Conservation (phyloP, 2,329 filamentous ascomycete genomes). For the Aspergillus calidoustus region DNA sequence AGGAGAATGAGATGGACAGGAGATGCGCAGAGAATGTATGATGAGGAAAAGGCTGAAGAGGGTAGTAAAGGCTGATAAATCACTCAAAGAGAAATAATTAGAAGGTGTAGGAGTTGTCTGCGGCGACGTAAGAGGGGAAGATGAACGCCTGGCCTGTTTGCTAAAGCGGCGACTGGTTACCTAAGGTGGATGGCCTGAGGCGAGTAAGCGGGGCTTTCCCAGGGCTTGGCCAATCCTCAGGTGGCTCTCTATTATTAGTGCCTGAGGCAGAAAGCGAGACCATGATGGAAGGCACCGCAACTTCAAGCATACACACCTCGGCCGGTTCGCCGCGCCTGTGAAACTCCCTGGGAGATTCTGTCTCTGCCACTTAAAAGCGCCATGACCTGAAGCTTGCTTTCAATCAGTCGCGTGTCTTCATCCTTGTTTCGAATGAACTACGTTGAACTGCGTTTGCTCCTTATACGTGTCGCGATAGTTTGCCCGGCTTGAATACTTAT, state of each 20-base stretch:
- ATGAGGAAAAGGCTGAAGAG: conserved; percentile 18
- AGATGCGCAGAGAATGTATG: conserved; percentile 9
- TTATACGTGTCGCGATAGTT: conserved; percentile 23
- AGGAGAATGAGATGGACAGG: neutral
- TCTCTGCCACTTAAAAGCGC: neutral
- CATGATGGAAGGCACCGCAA: neutral
- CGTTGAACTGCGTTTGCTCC: neutral
- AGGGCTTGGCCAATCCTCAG: neutral
- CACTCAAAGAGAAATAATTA: conserved; percentile 11
- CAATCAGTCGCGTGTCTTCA: neutral
- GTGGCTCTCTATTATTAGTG: neutral
- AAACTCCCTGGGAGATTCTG: neutral
- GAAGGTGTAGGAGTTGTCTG: neutral
- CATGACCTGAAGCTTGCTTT: neutral
- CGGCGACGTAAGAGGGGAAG: conserved; percentile 29
- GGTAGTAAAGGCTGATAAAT: conserved; percentile 18
- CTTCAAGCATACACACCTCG: neutral
- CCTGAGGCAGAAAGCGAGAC: neutral
- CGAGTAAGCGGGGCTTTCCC: neutral
- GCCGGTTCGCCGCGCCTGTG: neutral
- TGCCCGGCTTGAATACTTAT: conserved; percentile 1
- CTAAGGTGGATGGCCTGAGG: conserved; percentile 5
- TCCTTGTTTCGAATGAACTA: neutral
- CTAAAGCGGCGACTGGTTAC: neutral
- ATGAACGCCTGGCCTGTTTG: conserved; percentile 9